These are phyloP conservation scores for Boletellus ananiceps DNA, from an alignment of 768 basidiomycete genomes.

Conservation along the genomic window DNA sequence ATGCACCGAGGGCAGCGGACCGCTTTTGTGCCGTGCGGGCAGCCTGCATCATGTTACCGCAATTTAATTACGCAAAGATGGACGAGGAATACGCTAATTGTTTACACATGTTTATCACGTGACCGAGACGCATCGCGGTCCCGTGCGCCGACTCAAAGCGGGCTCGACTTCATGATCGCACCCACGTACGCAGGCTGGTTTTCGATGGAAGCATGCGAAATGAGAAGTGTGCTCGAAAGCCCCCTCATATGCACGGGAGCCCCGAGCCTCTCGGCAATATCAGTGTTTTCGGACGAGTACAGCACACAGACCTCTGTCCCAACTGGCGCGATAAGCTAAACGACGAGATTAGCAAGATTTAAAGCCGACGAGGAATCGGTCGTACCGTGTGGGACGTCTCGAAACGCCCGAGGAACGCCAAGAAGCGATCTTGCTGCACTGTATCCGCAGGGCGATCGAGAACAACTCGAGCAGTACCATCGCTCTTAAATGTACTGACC, in stretches of 20 bases:
- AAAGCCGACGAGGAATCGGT: background rate
- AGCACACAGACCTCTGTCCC: conserved; percentile 52
- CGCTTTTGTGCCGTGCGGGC: conserved; percentile 40
- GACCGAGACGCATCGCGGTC: background rate
- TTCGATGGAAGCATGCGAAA: conserved; percentile 54
- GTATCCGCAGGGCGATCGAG: conserved; percentile 38
- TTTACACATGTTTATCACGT: background rate
- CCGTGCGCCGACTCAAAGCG: conserved; percentile 8
- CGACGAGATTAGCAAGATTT: background rate
- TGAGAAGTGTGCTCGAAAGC: conserved; percentile 42
- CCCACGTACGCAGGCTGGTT: conserved; percentile 58
- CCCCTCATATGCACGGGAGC: conserved; percentile 43
- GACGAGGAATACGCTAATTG: background rate
- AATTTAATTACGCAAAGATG: background rate
- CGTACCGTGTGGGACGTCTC: conserved; percentile 51
- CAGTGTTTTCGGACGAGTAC: conserved; percentile 48
- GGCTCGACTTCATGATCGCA: conserved; percentile 35
- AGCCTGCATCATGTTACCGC: conserved; percentile 28
- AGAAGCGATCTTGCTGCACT: conserved; percentile 44
- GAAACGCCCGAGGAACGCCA: conserved; percentile 47
- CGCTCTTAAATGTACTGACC: conserved; percentile 48
- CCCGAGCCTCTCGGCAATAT: conserved; percentile 46
- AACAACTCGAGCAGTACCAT: conserved; percentile 45
- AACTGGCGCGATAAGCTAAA: conserved; percentile 54
- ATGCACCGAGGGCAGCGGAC: conserved; percentile 35